Evolutionary conservation across 495 filamentous ascomycete species (phyloP).

Genomic region (Neurospora hispaniola): DNA sequence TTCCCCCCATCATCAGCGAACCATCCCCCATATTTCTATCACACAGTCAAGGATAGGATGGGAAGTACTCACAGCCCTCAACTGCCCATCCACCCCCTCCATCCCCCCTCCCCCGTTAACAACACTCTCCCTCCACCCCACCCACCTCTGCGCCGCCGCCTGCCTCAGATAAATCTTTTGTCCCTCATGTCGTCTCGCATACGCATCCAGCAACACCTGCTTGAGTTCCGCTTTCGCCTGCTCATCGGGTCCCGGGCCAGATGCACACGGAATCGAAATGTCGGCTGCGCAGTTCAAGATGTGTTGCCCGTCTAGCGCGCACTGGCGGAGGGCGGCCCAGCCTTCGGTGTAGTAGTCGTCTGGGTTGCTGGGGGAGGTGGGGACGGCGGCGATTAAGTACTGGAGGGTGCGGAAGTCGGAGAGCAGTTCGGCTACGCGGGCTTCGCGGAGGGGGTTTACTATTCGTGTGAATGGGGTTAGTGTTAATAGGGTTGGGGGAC

Average conservation of each 20-base stretch:
- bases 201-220: conserved; percentile 72
- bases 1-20: no score
- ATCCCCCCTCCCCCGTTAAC: conserved; percentile 34
- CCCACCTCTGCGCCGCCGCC: conserved; percentile 68
- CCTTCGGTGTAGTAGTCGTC: conserved; percentile 75
- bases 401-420: conserved; percentile 77
- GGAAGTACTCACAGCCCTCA: conserved; percentile 45
- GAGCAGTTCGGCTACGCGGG: conserved; percentile 74
- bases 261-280: conserved; percentile 50
- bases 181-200: conserved; percentile 68
- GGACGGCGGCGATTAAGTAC: conserved; percentile 63
- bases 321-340: conserved; percentile 65
- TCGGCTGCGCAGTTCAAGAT: conserved; percentile 54
- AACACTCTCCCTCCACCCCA: conserved; percentile 53
- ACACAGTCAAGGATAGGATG: no score
- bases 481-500: not conserved
- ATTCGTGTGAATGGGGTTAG: not conserved
- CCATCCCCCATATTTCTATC: no score
- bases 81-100: conserved; percentile 46
- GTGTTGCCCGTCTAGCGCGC: conserved; percentile 60
- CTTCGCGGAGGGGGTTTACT: conserved; percentile 80
- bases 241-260: conserved; percentile 48
- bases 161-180: conserved; percentile 78
- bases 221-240: conserved; percentile 63
- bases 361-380: conserved; percentile 42